These are phyloP conservation scores for Bocquillonia castaneifolia DNA, from an alignment of 441 rosid genomes.

Conservation along the genomic window DNA sequence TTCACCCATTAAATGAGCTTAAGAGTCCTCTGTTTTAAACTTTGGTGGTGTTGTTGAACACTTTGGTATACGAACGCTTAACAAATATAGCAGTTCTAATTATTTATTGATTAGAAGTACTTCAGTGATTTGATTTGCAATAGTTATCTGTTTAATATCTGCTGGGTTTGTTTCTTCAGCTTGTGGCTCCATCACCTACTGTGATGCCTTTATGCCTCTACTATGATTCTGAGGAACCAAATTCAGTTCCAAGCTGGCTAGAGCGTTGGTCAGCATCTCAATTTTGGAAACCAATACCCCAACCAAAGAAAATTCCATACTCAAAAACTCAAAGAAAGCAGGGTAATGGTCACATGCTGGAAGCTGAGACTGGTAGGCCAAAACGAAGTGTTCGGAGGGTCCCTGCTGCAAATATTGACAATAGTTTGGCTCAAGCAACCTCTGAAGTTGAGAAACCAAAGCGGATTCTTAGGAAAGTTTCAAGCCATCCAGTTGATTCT, in stretches of 20 bases:
- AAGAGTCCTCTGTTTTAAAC: not conserved
- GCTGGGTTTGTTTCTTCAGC: constrained; percentile 46
- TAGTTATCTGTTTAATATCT: constrained; percentile 9
- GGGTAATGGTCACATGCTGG: constrained; percentile 42
- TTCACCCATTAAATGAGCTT: not conserved
- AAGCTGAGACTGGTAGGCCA: constrained; percentile 54
- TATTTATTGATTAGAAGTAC: too few species aligned
- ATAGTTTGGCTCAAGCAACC: constrained; percentile 33
- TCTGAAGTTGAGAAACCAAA: constrained; percentile 69
- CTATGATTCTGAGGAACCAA: constrained; percentile 56
- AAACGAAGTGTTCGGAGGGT: constrained; percentile 61
- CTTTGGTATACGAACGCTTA: constrained; percentile 10
- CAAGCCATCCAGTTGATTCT: constrained; percentile 47
- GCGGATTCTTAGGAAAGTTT: constrained; percentile 51
- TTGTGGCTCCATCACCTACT: constrained; percentile 61
- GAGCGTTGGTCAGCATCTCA: constrained; percentile 70
- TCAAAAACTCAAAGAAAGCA: constrained; percentile 51
- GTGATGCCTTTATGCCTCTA: constrained; percentile 53
- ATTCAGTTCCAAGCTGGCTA: constrained; percentile 71
- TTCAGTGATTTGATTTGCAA: constrained; percentile 1
- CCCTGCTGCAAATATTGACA: constrained; percentile 51
- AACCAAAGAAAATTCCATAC: constrained; percentile 43
- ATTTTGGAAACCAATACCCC: constrained; percentile 74
- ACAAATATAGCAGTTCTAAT: too few species aligned
- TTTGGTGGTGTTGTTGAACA: not conserved